Base-by-base conservation (phyloP, 2,329 filamentous ascomycete species). In the Tolypocladium pustulatum region DNA sequence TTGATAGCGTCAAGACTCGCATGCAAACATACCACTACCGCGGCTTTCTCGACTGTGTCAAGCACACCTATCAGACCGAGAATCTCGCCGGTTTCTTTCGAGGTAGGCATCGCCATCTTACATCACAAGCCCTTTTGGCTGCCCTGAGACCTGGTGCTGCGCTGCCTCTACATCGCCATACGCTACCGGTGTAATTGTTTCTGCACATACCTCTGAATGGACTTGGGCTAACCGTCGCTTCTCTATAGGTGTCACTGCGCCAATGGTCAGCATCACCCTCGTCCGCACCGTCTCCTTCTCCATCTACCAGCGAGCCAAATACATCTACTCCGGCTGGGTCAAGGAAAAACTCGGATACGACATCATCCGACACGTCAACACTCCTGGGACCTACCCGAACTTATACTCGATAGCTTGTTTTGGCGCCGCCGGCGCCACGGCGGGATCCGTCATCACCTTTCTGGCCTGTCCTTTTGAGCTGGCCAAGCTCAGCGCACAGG, bases 1-100 rank as follows among this genome's bases (percentile, higher is more conserved):
- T 95, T 65, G 90, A 95, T 72, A 93, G 90, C 67, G 87, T 93
- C 71, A 95, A 95, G 78, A 92, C 89, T 58, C 88, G 90, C 68
- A 90, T 94, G 85, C 90, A 95, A 77, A 89, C 88, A 64, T 93
- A 94, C 74, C 85, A 88, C 63, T 92, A 89, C 74, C 80, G 82
- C 64, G 89, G 82, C 64, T 90, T 89, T 72, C 73, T 82, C 68
- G 86, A 90, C 71, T 92, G 89, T 70, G 83, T 91, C 56, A 81
- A 79, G 61, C 82, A 89, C 65, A 93, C 90, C 12, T 94, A 94
- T 73, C 80, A 78, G 60, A 85, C 79, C 7, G 90, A 94, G 75
- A 87, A 87, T 38, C 72, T 86, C 43, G 77, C 81, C 55, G 89
- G 90, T 32, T 95, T 95, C 78, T 94, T 93, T 75, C 81, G 90